Evolutionary conservation across 805 yeast species (phyloP), one percentile per base, ranked within the genome.

Genomic region (Cyberlindnera maritima): DNA sequence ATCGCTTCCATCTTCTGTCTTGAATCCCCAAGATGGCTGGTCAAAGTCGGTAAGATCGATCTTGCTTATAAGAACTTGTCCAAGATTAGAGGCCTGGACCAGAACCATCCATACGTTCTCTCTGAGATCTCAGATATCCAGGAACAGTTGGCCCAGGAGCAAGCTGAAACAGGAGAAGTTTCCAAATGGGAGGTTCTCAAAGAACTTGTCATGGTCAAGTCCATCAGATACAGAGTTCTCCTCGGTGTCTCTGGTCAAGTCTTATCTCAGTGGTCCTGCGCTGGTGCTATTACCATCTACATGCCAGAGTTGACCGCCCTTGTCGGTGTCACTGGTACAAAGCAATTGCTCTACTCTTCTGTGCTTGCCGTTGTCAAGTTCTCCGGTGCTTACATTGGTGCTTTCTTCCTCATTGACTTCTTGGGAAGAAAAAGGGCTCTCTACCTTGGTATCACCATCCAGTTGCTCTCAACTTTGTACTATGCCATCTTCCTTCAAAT

Each of bases 201-300:
- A 50, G 76, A 71, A 35, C 58, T 74, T 25, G 46, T 72, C 32
- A 23, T 57, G 7, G 67, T 66, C 32, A 65, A 59, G 44, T 71
- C 79, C 6, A 65, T 75, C 45, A 62, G 75, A 46, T 74, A 74
- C 62, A 67, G 83, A 61, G 66, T 79, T 39, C 53, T 64, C 8
- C 52, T 78, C 33, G 74, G 78, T 37, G 46, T 69, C 31, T 49
- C 60, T 46, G 66, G 73, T 26, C 83, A 77, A 60, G 35, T 77
- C 13, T 64, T 79, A 34, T 76, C 75, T 32, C 83, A 79, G 62
- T 79, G 83, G 83, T 71, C 79, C n/a, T 81, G 82, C 43, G 78
- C 82, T 7, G 74, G 72, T 52, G 72, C 81, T 8, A 64, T 80
- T 38, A 79, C 83, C 3, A 76, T 78, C 41, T 80, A 79, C 53